phyloP scores from a whole-genome alignment of 2,329 filamentous ascomycete genomes.

The Clonostachys solani region DNA sequence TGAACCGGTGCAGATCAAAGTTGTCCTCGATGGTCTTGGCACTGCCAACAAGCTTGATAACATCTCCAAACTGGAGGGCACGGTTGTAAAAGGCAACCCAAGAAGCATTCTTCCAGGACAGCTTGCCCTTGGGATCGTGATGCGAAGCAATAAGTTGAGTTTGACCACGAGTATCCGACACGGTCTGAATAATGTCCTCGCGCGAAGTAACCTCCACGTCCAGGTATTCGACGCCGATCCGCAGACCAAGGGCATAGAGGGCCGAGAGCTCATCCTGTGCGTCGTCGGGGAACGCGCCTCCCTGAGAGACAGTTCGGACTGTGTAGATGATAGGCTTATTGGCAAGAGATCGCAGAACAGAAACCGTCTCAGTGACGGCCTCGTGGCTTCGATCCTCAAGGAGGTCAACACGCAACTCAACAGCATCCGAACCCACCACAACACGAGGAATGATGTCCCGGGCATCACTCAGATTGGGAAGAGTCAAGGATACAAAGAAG shows the following conservation, averaged over 20 bases:
- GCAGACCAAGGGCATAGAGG: conserved; percentile 74
- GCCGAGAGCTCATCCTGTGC: conserved; percentile 65
- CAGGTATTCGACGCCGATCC: conserved; percentile 85
- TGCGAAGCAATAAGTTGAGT: conserved; percentile 92
- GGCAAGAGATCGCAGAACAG: conserved; percentile 68
- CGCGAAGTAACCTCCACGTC: conserved; percentile 90
- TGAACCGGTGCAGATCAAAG: conserved; percentile 79
- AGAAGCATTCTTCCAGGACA: conserved; percentile 89
- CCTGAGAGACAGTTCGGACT: conserved; percentile 78
- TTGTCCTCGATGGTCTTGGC: conserved; percentile 80
- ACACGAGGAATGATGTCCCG: conserved; percentile 64
- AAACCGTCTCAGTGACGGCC: conserved; percentile 77
- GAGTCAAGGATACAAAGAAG: conserved; percentile 90
- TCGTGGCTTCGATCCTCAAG: conserved; percentile 72
- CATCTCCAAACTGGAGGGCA: conserved; percentile 82
- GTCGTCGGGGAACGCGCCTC: conserved; percentile 80
- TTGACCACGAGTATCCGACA: conserved; percentile 62
- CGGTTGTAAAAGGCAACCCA: conserved; percentile 91
- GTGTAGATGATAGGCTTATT: conserved; percentile 88
- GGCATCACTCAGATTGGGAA: conserved; percentile 66
- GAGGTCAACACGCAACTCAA: conserved; percentile 90
- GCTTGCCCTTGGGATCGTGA: conserved; percentile 73
- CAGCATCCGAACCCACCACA: conserved; percentile 82
- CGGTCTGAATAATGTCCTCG: conserved; percentile 64
- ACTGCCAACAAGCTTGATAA: conserved; percentile 90